These are phyloP conservation scores for Diphasiastrum complanatum DNA, from an alignment of 83 land plant species.

Conservation along the genomic window DNA sequence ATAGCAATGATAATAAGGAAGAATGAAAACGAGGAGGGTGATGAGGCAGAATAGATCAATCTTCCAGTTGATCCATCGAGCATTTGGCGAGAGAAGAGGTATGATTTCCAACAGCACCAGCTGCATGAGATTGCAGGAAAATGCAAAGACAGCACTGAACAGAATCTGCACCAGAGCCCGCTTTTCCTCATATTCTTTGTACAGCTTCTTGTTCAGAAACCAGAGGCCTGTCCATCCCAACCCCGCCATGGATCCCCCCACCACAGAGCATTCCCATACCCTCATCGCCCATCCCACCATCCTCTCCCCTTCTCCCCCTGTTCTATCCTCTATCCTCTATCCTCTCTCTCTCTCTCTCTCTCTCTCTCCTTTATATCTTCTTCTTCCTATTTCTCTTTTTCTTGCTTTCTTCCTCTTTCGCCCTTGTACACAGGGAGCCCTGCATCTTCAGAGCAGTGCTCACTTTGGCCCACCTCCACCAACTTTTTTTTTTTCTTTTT, in stretches of 20 bases:
- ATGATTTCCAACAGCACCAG: conserved; percentile 89
- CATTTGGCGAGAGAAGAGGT: conserved; percentile 74
- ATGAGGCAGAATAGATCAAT: conserved; percentile 74
- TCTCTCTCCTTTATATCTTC: too few species aligned
- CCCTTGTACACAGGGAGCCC: too few species aligned
- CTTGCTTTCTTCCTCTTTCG: too few species aligned
- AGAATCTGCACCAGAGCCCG: conserved; percentile 78
- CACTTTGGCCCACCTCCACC: too few species aligned
- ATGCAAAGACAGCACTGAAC: conserved; percentile 82
- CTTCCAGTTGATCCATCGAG: conserved; percentile 92
- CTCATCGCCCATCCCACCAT: too few species aligned
- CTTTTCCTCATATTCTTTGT: conserved; percentile 92
- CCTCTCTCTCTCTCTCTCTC: too few species aligned
- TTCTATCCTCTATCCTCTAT: too few species aligned
- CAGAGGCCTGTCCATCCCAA: conserved; percentile 87
- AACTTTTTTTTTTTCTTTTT: too few species aligned
- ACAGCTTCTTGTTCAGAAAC: conserved; percentile 76
- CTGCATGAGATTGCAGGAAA: conserved; percentile 87
- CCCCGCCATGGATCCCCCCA: conserved; percentile 40
- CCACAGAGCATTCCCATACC: conserved; percentile 62
- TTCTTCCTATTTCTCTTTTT: too few species aligned
- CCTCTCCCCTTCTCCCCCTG: too few species aligned
- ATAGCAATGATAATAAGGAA: conserved; percentile 94
- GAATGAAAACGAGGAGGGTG: conserved; percentile 61
- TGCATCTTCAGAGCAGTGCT: too few species aligned